Evolutionary conservation across 345 rosid genomes (phyloP), one percentile per base, ranked within the genome.

Genomic region (Aquilaria malaccensis): DNA sequence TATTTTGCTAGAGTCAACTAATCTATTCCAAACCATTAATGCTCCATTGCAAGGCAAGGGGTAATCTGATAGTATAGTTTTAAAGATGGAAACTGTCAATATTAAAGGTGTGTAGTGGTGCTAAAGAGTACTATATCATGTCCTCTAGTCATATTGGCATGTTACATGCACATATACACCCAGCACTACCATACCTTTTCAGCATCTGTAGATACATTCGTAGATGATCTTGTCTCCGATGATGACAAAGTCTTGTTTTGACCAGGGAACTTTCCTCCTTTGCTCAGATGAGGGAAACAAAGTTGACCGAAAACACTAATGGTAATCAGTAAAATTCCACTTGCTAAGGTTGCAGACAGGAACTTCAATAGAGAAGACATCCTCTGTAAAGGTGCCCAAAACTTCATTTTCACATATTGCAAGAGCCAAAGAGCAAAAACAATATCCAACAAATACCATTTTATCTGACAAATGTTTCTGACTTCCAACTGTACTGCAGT

Each of bases 311-410:
- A 68, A 60, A 77, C 74, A 71, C 81, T 56, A 51, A 84, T 15
- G 33, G 82, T 49, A 47, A 82, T 14, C 10, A 87, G 79, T 69
- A 89, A 67, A 69, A 87, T 74, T 70, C 92, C 98, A 70, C 90
- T 85, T 37, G 81, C 89, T 56, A 85, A 53, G 59, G 74, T 76
- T 57, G 73, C 61, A 64, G 84, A 76, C 55, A 89, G 59, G 76
- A 77, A 51, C 58, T 72, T 87, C 71, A 81, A 74, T 58, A 83
- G 62, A 51, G 83, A 80, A 48, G 74, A 71, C 57, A 67, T 79
- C 75, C 76, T 72, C 98, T 92, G 95, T 46, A 74, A 68, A 60
- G 43, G 68, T 49, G 56, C 50, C 10, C 50, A 49, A 52, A 33
- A 22, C 63, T 67, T 58, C 58, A 56, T 46, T 7, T 43, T 62